Evolutionary conservation across 257 asterid genomes (phyloP).

Genomic region (Nicotiana benthamiana): DNA sequence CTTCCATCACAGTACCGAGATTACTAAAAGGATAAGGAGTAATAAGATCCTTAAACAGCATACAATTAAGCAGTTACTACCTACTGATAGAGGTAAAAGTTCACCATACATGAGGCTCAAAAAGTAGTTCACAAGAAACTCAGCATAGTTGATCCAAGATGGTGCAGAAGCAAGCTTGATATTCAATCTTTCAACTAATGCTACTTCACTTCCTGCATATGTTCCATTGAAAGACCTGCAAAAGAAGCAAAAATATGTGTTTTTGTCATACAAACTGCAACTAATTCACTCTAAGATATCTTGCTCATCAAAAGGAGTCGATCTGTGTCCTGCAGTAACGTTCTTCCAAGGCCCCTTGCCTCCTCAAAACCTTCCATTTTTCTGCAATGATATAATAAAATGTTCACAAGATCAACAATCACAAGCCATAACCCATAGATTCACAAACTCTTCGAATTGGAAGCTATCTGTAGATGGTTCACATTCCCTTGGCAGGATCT

Average conservation of each 20-base stretch:
- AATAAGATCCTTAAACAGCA: slow-evolving; percentile 12
- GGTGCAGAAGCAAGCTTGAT: slow-evolving; percentile 33
- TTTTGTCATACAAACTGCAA: slow-evolving; percentile 35
- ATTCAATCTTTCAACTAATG: slow-evolving; percentile 35
- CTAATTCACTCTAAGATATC: slow-evolving; percentile 26
- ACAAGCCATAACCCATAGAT: slow-evolving; percentile 5
- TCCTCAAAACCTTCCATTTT: slow-evolving; percentile 6
- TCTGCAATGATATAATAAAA: slow-evolving; percentile 10
- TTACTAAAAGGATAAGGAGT: slow-evolving; percentile 14
- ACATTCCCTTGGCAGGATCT: slow-evolving; percentile 10
- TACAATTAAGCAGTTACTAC: slow-evolving; percentile 41
- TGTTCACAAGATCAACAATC: slow-evolving; percentile 19
- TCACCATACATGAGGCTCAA: slow-evolving; percentile 52
- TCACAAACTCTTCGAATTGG: slow-evolving; percentile 22
- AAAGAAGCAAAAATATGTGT: slow-evolving; percentile 36
- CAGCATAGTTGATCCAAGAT: slow-evolving; percentile 39
- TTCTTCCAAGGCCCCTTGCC: slow-evolving; percentile 11
- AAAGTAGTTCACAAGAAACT: slow-evolving; percentile 47
- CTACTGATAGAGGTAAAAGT: slow-evolving; percentile 48
- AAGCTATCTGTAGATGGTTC: slow-evolving; percentile 14
- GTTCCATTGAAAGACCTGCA: slow-evolving; percentile 61
- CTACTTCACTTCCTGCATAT: slow-evolving; percentile 31
- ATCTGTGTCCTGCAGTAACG: slow-evolving; percentile 18
- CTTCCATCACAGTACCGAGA: slow-evolving; percentile 15
- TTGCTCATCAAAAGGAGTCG: slow-evolving; percentile 26